Evolutionary conservation across 495 filamentous ascomycete species (phyloP), one percentile per base, ranked within the genome.

Genomic region (Bombardia bombarda): DNA sequence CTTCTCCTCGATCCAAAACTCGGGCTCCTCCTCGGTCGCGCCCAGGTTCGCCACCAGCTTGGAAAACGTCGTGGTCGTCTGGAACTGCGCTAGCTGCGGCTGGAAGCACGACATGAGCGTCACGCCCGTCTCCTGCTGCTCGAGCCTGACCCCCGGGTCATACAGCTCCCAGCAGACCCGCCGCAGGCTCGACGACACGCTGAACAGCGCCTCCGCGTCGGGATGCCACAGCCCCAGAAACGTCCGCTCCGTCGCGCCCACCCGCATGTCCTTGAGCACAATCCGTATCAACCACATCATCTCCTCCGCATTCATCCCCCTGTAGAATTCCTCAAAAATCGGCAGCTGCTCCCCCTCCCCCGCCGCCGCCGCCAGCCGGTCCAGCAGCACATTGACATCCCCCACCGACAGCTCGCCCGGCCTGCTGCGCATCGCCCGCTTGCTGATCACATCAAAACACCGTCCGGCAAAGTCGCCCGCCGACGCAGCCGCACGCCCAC

Each of bases 1-100:
- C 62, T 98, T 98, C 68, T 98, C 92, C 57, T 98, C 92, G 28
- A 97, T 90, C 89, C 89, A 98, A 54, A 95, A 97, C 19, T 79
- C 73, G 7, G 75, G 67, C 33, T 90, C 79, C 3, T 85, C 78
- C 36, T 84, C 78, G 1, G 77, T 84, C 0, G 72, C 68, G 17
- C 73, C 69, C 73, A 98, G 79, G 25, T 78, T 79, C 10, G 72
- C 65, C 20, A 95, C 78, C 72, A 95, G 84, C 45, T 81, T 83
- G n/a, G 84, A 77, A 51, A 97, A 82, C 3, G 81, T 83, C 1
- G 65, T 57, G 35, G 87, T 74, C 78, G 87, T 89, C 63, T 96
- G 90, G 50, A 95, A 97, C 54, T 94, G 87, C 4, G 92, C 93
- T 40, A 98, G 74, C 65, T 96, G 92, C 32, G 92, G 93, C 58